phyloP scores from a whole-genome alignment of 768 basidiomycete genomes.

The Pleurotus platypus region DNA sequence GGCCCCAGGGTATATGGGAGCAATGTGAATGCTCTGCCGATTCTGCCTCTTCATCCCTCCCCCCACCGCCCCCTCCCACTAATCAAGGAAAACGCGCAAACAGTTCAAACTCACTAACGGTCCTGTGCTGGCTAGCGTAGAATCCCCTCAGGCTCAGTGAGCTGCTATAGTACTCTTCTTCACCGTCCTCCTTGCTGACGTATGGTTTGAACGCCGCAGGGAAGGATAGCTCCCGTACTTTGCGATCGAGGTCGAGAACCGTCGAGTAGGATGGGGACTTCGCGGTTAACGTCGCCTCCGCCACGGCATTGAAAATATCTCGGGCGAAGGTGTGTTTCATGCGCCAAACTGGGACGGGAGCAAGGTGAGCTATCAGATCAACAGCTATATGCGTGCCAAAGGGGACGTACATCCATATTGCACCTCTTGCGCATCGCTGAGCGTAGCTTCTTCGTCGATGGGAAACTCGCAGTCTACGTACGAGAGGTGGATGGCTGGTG shows the following conservation, averaged over 20 bases:
- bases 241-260: conserved; percentile 48
- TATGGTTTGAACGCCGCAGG: conserved; percentile 45
- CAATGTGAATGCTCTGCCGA: neutral
- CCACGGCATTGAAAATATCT: conserved; percentile 46
- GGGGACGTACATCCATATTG: conserved; percentile 46
- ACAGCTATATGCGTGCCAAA: neutral
- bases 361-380: neutral
- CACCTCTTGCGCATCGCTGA: conserved; percentile 39
- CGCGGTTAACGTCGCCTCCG: conserved; percentile 45
- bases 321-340: conserved; percentile 52
- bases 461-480: conserved; percentile 48
- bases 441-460: conserved; percentile 45
- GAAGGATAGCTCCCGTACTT: conserved; percentile 43
- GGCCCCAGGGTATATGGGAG: neutral
- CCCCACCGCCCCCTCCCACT: neutral
- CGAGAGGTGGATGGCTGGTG: conserved; percentile 30
- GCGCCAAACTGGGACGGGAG: conserved; percentile 41
- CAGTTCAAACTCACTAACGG: conserved; percentile 44
- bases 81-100: neutral
- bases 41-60: neutral
- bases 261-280: conserved; percentile 41
- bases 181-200: conserved; percentile 38
- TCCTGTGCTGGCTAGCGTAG: conserved; percentile 53
- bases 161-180: conserved; percentile 44
- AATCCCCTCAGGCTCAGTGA: conserved; percentile 50